Base-by-base conservation (phyloP, 225 moss, liverwort and hornwort species). In the Sphagnum tenellum region DNA sequence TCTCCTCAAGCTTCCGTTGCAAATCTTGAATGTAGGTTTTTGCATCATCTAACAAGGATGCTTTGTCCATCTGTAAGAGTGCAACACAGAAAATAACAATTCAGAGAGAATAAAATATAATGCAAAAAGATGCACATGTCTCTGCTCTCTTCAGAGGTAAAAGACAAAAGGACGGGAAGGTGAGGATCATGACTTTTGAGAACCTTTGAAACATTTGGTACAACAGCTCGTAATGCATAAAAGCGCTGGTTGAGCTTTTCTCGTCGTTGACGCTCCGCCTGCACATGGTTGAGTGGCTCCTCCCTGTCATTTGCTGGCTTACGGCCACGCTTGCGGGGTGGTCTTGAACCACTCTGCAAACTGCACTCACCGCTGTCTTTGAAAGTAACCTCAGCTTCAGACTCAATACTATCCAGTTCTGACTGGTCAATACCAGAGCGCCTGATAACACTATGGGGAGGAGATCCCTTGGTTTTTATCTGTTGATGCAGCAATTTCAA, bases 121-220 rank as follows among this genome's bases (percentile, higher is more conserved):
- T 29, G 29, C 29, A 29, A 29, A 29, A 29, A 29, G 29, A 29
- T 29, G 29, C 29, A 29, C 1, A 29, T 29, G 29, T 29, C 29
- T 29, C 29, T 29, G 29, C 29, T 0, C 29, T 29, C 29, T 29
- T 29, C 29, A 29, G 29, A 29, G 29, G 29, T 29, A 29, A 29
- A 29, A 29, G 29, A 29, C 29, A 29, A 29, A 29, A 29, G 1
- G 29, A 29, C 29, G 1, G 29, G 29, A 29, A 29, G 29, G 29
- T 29, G 29, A 29, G 29, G 29, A 29, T 29, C 29, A 29, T 29
- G 29, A 29, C 1, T 29, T 29, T 29, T 29, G n/a, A 66, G 65
- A 65, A 93, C 88, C 88, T 95, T 95, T 47, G 91, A 95, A 66
- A 95, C 91, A 65, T 95, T 95, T 2, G 94, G 94, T 64, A 95